phyloP scores from a whole-genome alignment of 805 yeast species.

The Saccharomycopsis amapae region DNA sequence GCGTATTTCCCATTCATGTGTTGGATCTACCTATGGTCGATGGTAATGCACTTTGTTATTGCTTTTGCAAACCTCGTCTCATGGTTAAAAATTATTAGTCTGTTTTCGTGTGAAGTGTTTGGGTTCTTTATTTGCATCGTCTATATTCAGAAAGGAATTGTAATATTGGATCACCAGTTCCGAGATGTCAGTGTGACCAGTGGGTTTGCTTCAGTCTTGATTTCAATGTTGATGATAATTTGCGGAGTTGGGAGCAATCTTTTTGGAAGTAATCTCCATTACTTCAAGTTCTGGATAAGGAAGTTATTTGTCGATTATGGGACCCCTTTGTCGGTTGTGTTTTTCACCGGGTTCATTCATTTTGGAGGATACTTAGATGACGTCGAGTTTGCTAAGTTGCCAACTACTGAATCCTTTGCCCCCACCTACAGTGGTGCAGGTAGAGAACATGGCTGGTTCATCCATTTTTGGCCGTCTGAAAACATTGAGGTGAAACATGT shows the following conservation, averaged over 20 bases:
- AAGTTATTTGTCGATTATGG: slow-evolving; percentile 80
- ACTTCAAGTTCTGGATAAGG: slow-evolving; percentile 53
- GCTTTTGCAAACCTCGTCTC: slow-evolving; percentile 65
- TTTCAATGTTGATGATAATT: slow-evolving; percentile 67
- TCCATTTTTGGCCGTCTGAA: slow-evolving; percentile 68
- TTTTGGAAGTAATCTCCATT: slow-evolving; percentile 55
- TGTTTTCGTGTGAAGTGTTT: slow-evolving; percentile 85
- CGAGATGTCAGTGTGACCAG: slow-evolving; percentile 30
- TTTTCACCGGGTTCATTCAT: slow-evolving; percentile 89
- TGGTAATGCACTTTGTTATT: slow-evolving; percentile 68
- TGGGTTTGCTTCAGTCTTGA: slow-evolving; percentile 70
- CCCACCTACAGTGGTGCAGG: slow-evolving; percentile 52
- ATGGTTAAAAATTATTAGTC: slow-evolving; percentile 62
- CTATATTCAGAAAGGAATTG: slow-evolving; percentile 86
- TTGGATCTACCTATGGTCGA: slow-evolving; percentile 91
- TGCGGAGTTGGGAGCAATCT: slow-evolving; percentile 52
- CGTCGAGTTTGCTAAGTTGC: slow-evolving; percentile 54
- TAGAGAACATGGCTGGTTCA: slow-evolving; percentile 60
- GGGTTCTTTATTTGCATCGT: slow-evolving; percentile 86
- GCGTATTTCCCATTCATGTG: slow-evolving; percentile 87
- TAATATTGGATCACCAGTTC: slow-evolving; percentile 71
- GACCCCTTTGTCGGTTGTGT: slow-evolving; percentile 73
- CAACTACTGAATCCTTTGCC: slow-evolving; percentile 61
- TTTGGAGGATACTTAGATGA: slow-evolving; percentile 37
- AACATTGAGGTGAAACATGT: slow-evolving; percentile 63